These are phyloP conservation scores for Coffea humblotiana DNA, from an alignment of 305 asterid genomes.

Conservation along the genomic window DNA sequence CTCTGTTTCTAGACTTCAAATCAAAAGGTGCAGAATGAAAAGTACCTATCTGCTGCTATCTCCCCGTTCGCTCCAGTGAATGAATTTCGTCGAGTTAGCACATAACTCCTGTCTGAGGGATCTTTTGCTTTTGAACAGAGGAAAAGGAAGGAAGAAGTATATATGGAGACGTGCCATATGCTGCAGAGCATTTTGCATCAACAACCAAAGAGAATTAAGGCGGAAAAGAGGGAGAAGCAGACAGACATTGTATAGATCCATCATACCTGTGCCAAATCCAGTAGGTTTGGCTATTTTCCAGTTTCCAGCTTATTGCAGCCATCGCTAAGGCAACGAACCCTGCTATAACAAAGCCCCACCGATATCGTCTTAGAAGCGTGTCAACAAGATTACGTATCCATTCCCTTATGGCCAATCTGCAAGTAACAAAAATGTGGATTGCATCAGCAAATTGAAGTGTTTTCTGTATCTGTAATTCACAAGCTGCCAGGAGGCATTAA, in stretches of 20 bases:
- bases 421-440: slow-evolving; percentile 1
- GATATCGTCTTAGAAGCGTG: slow-evolving; percentile 60
- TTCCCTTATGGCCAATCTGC: slow-evolving; percentile 57
- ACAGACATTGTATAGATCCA: background rate
- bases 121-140: slow-evolving; percentile 77
- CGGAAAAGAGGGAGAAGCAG: background rate
- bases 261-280: slow-evolving; percentile 99
- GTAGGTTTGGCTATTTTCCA: slow-evolving; percentile 72
- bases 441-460: background rate
- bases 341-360: slow-evolving; percentile 72
- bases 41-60: slow-evolving; percentile 35
- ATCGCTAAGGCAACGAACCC: slow-evolving; percentile 68
- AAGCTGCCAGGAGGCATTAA: background rate
- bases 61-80: slow-evolving; percentile 37
- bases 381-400: slow-evolving; percentile 51
- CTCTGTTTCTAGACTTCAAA: background rate
- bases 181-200: slow-evolving; percentile 50
- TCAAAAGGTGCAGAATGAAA: background rate
- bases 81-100: slow-evolving; percentile 70
- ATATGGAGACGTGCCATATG: slow-evolving; percentile 79
- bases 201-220: slow-evolving; percentile 18
- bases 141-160: slow-evolving; percentile 86
- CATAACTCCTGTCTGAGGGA: slow-evolving; percentile 48
- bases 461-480: background rate
- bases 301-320: slow-evolving; percentile 86